Evolutionary conservation across 2,329 filamentous ascomycete species (phyloP).

Genomic region (Apiospora saccharicola): DNA sequence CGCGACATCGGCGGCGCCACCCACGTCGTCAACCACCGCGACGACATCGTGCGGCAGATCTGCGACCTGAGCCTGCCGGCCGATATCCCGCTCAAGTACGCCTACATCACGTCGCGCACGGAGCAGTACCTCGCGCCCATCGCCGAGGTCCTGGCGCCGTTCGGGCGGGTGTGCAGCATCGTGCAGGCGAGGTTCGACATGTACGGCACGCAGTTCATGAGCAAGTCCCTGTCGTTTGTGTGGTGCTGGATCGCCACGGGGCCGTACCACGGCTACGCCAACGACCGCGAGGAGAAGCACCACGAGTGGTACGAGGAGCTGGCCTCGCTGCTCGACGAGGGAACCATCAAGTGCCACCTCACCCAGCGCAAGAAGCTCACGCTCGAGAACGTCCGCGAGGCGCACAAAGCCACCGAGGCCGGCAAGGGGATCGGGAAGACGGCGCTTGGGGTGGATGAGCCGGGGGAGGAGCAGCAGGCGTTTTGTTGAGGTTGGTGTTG

Average conservation of each 20-base stretch:
- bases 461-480: slow-evolving; percentile 31
- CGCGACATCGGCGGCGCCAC: slow-evolving; percentile 49
- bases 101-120: slow-evolving; percentile 51
- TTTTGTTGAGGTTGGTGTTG: slow-evolving; percentile 29
- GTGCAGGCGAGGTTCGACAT: slow-evolving; percentile 51
- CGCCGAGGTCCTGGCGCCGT: slow-evolving; percentile 49
- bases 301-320: slow-evolving; percentile 48
- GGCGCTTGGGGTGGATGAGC: slow-evolving; percentile 42
- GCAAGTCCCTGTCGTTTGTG: slow-evolving; percentile 51
- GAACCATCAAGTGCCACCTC: slow-evolving; percentile 47
- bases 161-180: slow-evolving; percentile 54
- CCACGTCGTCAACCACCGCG: slow-evolving; percentile 51
- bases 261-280: slow-evolving; percentile 43
- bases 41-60: slow-evolving; percentile 48
- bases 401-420: slow-evolving; percentile 47
- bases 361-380: slow-evolving; percentile 45
- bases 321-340: slow-evolving; percentile 43
- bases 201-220: slow-evolving; percentile 55
- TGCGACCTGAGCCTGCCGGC: slow-evolving; percentile 39
- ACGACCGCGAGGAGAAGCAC: slow-evolving; percentile 47
- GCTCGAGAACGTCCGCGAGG: slow-evolving; percentile 47
- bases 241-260: slow-evolving; percentile 52
- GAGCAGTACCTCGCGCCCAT: slow-evolving; percentile 49
- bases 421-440: slow-evolving; percentile 48
- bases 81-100: slow-evolving; percentile 48